Evolutionary conservation across 768 basidiomycete genomes (phyloP).

Genomic region (Nidularia pulvinata): DNA sequence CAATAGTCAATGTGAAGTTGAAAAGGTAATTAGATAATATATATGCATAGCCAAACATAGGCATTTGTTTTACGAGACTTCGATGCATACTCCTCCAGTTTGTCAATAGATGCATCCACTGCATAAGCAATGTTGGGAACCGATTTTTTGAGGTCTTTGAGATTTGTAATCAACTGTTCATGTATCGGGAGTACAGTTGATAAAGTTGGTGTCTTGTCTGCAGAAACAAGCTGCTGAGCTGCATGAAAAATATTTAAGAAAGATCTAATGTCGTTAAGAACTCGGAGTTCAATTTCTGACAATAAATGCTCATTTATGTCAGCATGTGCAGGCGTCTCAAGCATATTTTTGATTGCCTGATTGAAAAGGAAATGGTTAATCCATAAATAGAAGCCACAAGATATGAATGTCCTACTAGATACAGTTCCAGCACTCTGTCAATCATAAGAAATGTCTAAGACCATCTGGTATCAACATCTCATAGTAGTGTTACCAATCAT

Average conservation of each 20-base stretch:
- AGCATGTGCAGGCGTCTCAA: conserved; percentile 10
- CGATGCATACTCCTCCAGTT: conserved; percentile 26
- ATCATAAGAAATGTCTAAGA: conserved; percentile 32
- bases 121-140: conserved; percentile 19
- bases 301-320: conserved; percentile 10
- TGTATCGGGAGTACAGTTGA: conserved; percentile 25
- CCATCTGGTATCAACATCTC: conserved; percentile 30
- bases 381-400: conserved; percentile 1
- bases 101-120: conserved; percentile 20
- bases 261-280: conserved; percentile 23
- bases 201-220: conserved; percentile 28
- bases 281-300: conserved; percentile 4
- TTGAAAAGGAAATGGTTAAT: not conserved
- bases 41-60: conserved; percentile 29
- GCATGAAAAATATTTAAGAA: conserved; percentile 21
- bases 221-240: conserved; percentile 29
- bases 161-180: conserved; percentile 20
- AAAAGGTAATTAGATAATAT: not conserved
- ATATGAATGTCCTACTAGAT: conserved; percentile 17
- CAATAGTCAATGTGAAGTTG: not conserved
- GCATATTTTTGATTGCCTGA: conserved; percentile 15
- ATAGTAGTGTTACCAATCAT: conserved; percentile 18
- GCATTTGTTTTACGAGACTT: conserved; percentile 17
- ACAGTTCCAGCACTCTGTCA: conserved; percentile 23
- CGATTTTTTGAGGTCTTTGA: conserved; percentile 5